Base-by-base conservation (phyloP, 345 rosid genomes). In the Brassica nigra region DNA sequence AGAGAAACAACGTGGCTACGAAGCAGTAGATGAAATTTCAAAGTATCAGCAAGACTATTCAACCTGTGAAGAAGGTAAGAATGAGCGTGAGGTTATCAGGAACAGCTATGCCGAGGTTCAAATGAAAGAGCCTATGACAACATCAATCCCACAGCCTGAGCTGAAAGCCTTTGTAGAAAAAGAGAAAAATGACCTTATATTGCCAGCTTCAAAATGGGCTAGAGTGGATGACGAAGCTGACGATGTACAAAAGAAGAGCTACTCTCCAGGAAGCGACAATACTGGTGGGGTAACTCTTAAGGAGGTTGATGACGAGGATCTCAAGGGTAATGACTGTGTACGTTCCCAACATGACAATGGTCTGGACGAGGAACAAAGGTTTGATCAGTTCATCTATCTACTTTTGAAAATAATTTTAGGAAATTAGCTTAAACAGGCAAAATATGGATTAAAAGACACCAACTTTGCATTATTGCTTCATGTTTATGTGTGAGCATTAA, bases 181-280 rank as follows among this genome's bases (percentile, higher is more conserved):
- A 78, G 98, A 93, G 85, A 93, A 87, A 84, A 85, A 2, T 34
- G 98, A 92, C 66, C 93, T 90, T 64, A 78, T 90, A 63, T 86
- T 93, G 85, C 92, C 97, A 29, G 89, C 97, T 64, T 93, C 99
- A 69, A 96, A 91, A 84, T 96, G 99, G 99, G 94, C 97, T 67
- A 83, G 90, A 73, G 99, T 93, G 80, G 95, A 93, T 84, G 94
- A 93, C 71, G 98, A 89, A 66, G 89, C 90, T 71, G 97, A 89
- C 29, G 97, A 93, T 65, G 99, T 88, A 71, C 93, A 86, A 77
- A 88, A 90, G 86, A 86, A 84, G 80, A 87, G 97, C 79, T 90
- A 91, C 84, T 95, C 98, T 34, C 91, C 97, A 63, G 97, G 97
- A 81, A 92, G 93, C 75, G 98, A 92, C 76, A 90, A 86, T 86